phyloP scores from a whole-genome alignment of 192 early-diverging fungal genomes.

The Gaertneriomyces sp. region DNA sequence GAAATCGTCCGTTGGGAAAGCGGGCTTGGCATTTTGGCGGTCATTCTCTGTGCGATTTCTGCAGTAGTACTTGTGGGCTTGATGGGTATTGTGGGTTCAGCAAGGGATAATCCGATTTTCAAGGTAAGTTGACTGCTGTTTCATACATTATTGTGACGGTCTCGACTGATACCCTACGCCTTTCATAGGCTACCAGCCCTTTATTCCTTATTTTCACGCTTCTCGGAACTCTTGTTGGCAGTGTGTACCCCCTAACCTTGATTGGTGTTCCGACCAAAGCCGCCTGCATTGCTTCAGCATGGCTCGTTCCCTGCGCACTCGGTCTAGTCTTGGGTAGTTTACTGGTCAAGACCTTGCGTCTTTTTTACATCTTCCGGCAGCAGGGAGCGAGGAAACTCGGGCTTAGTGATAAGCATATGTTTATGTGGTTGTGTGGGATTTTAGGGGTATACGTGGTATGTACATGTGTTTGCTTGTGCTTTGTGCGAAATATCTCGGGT shows the following conservation, averaged over 20 bases:
- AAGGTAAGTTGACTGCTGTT: background rate
- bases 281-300: slow-evolving; percentile 8
- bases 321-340: slow-evolving; percentile 12
- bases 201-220: slow-evolving; percentile 1
- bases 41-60: background rate
- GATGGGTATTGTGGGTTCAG: background rate
- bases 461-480: background rate
- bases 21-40: slow-evolving; percentile 12
- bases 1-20: background rate
- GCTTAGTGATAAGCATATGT: slow-evolving; percentile 9
- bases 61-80: background rate
- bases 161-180: background rate
- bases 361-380: slow-evolving; percentile 14
- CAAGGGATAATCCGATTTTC: background rate
- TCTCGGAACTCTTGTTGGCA: background rate
- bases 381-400: background rate
- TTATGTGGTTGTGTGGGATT: background rate
- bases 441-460: slow-evolving; percentile 9
- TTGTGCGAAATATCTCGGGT: too few species aligned
- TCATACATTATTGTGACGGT: background rate
- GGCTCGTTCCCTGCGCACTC: slow-evolving; percentile 8
- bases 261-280: slow-evolving; percentile 8
- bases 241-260: slow-evolving; percentile 12
- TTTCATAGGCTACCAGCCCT: background rate
- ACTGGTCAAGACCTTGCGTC: slow-evolving; percentile 20